A percentile compares a stretch with the other conserved stretches of the same genome.
Evolutionary conservation across 2,329 filamentous ascomycete species (phyloP).

Genomic region (Trichoderma sp.): DNA sequence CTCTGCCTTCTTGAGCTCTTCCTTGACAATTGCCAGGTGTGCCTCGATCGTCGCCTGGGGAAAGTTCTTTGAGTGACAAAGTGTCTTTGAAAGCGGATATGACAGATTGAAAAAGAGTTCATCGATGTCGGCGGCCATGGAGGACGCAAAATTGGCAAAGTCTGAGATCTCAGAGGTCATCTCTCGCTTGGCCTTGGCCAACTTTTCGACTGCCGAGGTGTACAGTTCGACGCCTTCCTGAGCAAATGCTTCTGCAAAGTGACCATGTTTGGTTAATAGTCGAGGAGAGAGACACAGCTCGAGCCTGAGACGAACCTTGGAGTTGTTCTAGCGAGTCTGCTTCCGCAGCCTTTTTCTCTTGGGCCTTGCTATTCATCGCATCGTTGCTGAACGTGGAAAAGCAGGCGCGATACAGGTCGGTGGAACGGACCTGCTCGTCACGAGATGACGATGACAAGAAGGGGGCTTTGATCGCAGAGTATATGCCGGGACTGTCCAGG

Average conservation of each 20-base stretch:
- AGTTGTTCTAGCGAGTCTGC: constrained; percentile 29
- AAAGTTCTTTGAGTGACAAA: constrained; percentile 36
- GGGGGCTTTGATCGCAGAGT: constrained; percentile 1
- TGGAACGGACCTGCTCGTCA: neutral
- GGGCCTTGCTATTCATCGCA: neutral
- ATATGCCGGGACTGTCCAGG: constrained; percentile 34
- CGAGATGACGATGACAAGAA: neutral
- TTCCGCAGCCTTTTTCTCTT: neutral
- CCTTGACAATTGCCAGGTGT: constrained; percentile 35
- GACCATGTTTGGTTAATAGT: neutral
- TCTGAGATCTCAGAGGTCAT: constrained; percentile 32
- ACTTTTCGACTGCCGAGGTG: constrained; percentile 30
- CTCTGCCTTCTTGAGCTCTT: constrained; percentile 33
- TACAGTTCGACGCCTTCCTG: constrained; percentile 33
- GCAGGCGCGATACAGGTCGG: constrained; percentile 34
- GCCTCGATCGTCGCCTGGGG: constrained; percentile 35
- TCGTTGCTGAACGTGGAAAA: constrained; percentile 26
- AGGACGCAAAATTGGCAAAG: constrained; percentile 32
- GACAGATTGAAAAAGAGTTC: constrained; percentile 40
- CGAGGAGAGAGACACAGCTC: neutral
- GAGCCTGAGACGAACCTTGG: constrained; percentile 28
- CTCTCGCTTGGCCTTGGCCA: constrained; percentile 34
- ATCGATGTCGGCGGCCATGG: constrained; percentile 30
- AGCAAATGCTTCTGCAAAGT: constrained; percentile 34
- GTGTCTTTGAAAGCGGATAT: constrained; percentile 39